These are phyloP conservation scores for Plantago major DNA, from an alignment of 257 asterid species.

Conservation along the genomic window DNA sequence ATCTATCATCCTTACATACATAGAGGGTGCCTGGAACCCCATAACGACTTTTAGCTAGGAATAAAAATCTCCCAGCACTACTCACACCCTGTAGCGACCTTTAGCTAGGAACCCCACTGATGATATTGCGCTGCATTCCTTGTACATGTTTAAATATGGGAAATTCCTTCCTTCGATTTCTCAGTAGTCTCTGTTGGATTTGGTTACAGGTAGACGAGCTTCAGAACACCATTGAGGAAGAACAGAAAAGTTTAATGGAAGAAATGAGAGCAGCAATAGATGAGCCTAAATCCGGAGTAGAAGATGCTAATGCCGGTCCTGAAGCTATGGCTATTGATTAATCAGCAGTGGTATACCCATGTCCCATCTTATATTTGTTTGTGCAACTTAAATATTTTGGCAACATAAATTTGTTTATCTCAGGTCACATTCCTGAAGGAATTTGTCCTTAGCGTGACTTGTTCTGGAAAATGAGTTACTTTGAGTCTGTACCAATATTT, in stretches of 20 bases:
- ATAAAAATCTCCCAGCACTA: too few species aligned
- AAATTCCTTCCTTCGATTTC: constrained; percentile 5
- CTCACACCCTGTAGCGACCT: too few species aligned
- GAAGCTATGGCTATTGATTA: constrained; percentile 85
- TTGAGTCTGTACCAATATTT: background rate
- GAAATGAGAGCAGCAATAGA: constrained; percentile 69
- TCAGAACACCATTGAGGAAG: constrained; percentile 90
- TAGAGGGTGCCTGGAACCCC: too few species aligned
- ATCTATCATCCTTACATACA: too few species aligned
- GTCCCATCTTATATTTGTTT: too few species aligned
- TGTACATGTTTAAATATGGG: background rate
- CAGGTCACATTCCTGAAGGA: too few species aligned
- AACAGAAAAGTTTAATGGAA: constrained; percentile 71
- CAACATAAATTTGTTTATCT: too few species aligned
- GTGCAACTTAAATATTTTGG: too few species aligned
- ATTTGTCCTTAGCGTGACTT: background rate
- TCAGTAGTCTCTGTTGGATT: constrained; percentile 9
- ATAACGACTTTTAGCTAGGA: too few species aligned
- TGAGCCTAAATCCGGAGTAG: constrained; percentile 58
- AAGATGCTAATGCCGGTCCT: constrained; percentile 50
- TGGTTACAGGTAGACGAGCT: constrained; percentile 82
- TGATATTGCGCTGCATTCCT: background rate
- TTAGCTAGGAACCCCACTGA: background rate
- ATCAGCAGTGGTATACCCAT: constrained; percentile 9
- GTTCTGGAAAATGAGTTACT: background rate